Evolutionary conservation across 2,329 filamentous ascomycete genomes (phyloP), one percentile per base, ranked within the genome.

Genomic region (Paecilomyces variotii): DNA sequence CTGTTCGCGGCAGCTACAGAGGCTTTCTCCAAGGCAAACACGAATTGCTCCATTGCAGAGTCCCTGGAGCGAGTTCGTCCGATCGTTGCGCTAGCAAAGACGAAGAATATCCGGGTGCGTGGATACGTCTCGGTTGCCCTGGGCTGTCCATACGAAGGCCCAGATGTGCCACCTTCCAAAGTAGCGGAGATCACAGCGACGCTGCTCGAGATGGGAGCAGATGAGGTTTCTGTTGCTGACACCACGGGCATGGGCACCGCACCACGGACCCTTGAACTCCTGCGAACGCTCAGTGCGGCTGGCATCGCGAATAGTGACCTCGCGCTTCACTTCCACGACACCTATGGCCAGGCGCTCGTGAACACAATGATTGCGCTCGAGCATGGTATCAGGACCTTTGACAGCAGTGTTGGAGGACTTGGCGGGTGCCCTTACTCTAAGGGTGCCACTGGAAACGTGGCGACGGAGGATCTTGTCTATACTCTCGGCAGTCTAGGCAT

Each of bases 161-260:
- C 84, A 0, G 78, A 86, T 57, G 82, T 85, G 1, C 75, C 82
- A 39, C 83, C 84, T 0, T 76, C 82, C 63, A 81, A 79, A 57
- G 85, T 87, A 2, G 84, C 85, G 2, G 81, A 84, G 28, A 77
- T 87, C 26, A 84, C 84, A 0, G 80, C 83, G 0, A 80, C 76
- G 5, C 72, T 87, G 45, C 75, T 87, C 14, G 84, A 87, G 61
- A 84, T 87, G 81, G 85, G 85, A 19, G 84, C 83, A 4, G 82
- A 86, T 62, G 84, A 87, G 67, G 84, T 87, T 39, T 84, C 82
- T 1, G 82, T 87, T 1, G 85, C 84, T 1, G 85, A 87, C 63
- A 87, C 85, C 0, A 87, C 85, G 0, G 85, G 85, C 52, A 87
- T 87, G 84, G 85, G 84, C 14, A 87, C 85, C 0, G 83, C 83